Percentiles rank a stretch among this genome's conserved stretches.
Evolutionary conservation across 2,329 filamentous ascomycete species (phyloP).

Genomic region (Penicillium sp.): DNA sequence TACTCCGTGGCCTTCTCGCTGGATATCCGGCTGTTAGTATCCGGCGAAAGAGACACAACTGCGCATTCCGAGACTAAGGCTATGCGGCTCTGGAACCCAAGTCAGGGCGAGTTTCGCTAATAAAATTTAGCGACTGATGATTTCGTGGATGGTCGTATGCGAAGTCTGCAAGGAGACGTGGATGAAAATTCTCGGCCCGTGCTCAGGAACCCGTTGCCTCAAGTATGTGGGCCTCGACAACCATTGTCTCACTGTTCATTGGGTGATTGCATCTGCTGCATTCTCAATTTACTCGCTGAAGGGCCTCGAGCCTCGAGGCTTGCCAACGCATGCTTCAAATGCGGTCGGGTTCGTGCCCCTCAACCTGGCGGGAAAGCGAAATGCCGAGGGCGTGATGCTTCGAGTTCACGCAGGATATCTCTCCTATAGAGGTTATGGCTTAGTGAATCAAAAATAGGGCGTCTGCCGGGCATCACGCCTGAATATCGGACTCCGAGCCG

Average conservation of each 20-base stretch:
- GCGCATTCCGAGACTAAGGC: no score
- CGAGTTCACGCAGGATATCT: neutral
- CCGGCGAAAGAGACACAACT: neutral
- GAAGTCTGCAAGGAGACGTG: neutral
- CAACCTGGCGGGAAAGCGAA: no score
- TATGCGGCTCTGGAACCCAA: neutral
- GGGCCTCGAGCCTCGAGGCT: no score
- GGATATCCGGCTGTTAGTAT: neutral
- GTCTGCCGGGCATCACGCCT: neutral
- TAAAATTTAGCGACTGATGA: no score
- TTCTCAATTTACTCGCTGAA: no score
- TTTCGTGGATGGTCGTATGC: no score
- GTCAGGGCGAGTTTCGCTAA: no score
- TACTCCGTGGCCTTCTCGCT: conserved; percentile 9
- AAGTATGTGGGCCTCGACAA: neutral
- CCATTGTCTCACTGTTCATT: neutral
- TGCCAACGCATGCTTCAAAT: no score
- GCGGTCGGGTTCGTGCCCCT: no score
- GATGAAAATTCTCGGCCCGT: neutral
- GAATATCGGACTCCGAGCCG: neutral
- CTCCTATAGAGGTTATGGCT: neutral
- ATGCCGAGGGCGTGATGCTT: no score
- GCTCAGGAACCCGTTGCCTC: neutral
- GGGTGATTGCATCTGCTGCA: neutral
- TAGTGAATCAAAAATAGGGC: neutral